Base-by-base conservation (phyloP, 2,329 filamentous ascomycete species). In the Fusarium verticillioides region DNA sequence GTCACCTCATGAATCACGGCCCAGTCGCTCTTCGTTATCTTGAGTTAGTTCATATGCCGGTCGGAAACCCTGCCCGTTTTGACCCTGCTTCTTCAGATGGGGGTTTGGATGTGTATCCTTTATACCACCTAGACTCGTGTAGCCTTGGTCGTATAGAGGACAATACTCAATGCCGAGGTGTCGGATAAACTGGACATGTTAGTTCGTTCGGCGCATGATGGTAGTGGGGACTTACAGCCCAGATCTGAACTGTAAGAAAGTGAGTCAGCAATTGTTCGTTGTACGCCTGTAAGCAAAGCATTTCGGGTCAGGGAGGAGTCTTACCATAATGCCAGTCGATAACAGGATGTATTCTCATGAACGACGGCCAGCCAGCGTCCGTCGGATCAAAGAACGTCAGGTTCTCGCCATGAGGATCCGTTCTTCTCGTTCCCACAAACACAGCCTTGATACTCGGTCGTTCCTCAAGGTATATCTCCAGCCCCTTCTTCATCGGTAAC, bases 281-380 rank as follows among this genome's bases (percentile, higher is more conserved):
- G 1, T 6, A 16, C 6, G 7, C 19, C 3, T 39, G 10, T 2
- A 21, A 39, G 18, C 7, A 39, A 21, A 21, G 10, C 36, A 19
- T 37, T 18, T 19, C 36, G 36, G 36, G 36, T 11, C 18, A 39
- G 18, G 10, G 37, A 39, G 37, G 10, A 21, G 10, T 23, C 69
- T 11, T 70, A 73, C 71, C 80, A 68, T 72, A 97, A 81, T 96
- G 94, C 96, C 96, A 99, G 83, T 99, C 96, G 79, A 99, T 95
- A 15, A 99, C 93, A 0, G 96, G 96, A 82, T 99, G 95, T 68
- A 98, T 88, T 66, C 96, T 90, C 91, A 98, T 95, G 79, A 98
- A 97, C 47, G 87, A 85, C 40, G 96, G 96, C 96, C 96, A 99
- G 5, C 92, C 95, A 40, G 88, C 86, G 82, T 98, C 96, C 9